These are phyloP conservation scores for Arthrobotrys conoides DNA, from an alignment of 2,329 filamentous ascomycete species.

Conservation along the genomic window DNA sequence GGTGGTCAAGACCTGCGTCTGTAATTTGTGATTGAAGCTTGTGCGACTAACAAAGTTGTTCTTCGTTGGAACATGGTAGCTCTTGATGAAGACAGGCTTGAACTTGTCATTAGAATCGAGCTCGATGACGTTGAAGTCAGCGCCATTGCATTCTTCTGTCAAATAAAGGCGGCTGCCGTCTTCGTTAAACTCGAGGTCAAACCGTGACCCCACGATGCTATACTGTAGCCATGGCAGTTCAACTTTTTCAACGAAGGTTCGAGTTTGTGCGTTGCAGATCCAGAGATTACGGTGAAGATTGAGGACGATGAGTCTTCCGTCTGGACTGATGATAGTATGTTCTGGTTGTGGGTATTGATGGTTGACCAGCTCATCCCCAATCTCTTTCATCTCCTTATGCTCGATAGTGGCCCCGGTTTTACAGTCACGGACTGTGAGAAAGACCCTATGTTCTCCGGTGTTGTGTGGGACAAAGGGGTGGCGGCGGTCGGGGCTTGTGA, in stretches of 20 bases:
- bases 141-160: slow-evolving; percentile 52
- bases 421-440: slow-evolving; percentile 44
- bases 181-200: slow-evolving; percentile 46
- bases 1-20: slow-evolving; percentile 41
- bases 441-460: slow-evolving; percentile 9
- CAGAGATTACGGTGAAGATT: slow-evolving; percentile 27
- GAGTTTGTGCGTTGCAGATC: slow-evolving; percentile 39
- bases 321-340: slow-evolving; percentile 51
- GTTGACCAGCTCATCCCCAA: slow-evolving; percentile 18
- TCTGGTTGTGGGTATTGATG: slow-evolving; percentile 33
- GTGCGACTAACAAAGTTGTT: slow-evolving; percentile 45
- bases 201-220: slow-evolving; percentile 32
- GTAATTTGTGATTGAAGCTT: slow-evolving; percentile 46
- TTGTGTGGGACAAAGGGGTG: slow-evolving; percentile 10
- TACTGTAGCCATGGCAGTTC: slow-evolving; percentile 47
- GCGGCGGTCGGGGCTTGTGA: slow-evolving; percentile 34
- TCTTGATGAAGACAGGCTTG: slow-evolving; percentile 45
- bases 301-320: slow-evolving; percentile 42
- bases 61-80: slow-evolving; percentile 53
- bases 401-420: slow-evolving; percentile 30
- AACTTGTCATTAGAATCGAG: slow-evolving; percentile 40
- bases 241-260: slow-evolving; percentile 38
- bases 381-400: slow-evolving; percentile 29
- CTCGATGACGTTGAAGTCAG: slow-evolving; percentile 51
- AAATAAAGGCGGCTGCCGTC: slow-evolving; percentile 48